Conservation (phyloP, 2,329 filamentous ascomycete species). For the Pseudogymnoascus sp. region DNA sequence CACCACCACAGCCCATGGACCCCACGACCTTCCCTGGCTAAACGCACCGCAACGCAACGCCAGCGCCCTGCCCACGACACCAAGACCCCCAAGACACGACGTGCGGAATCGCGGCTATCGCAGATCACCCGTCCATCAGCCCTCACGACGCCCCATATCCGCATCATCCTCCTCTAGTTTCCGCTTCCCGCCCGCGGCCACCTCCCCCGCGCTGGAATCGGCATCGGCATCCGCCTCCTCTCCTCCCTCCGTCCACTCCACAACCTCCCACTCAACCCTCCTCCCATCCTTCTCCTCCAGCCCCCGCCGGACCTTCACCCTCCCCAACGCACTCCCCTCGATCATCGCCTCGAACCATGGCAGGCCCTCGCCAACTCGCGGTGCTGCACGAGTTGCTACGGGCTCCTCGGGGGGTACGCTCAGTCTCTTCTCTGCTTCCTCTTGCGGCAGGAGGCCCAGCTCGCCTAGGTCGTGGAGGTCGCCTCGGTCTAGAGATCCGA, state of each 20-base stretch:
- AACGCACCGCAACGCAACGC: neutral
- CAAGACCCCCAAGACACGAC: neutral
- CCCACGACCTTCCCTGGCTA: neutral
- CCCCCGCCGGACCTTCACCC: constrained; percentile 52
- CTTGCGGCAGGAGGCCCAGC: constrained; percentile 59
- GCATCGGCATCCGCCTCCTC: constrained; percentile 28
- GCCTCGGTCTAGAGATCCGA: constrained; percentile 66
- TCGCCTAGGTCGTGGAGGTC: constrained; percentile 68
- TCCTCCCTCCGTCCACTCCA: constrained; percentile 57
- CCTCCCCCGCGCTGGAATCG: constrained; percentile 15
- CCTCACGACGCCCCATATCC: neutral
- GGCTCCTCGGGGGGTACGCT: constrained; percentile 1
- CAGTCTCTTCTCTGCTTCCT: constrained; percentile 28
- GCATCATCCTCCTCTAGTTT: constrained; percentile 37
- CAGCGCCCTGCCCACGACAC: neutral
- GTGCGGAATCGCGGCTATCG: neutral
- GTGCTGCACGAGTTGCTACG: constrained; percentile 21
- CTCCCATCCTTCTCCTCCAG: constrained; percentile 52
- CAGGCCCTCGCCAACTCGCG: constrained; percentile 42
- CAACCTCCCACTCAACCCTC: constrained; percentile 74
- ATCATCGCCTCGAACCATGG: constrained; percentile 84
- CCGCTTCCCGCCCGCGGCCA: constrained; percentile 40
- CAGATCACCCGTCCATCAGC: neutral
- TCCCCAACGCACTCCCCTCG: constrained; percentile 64
- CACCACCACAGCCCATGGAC: neutral